phyloP scores from a whole-genome alignment of 192 early-diverging fungal species.

The Coemansia sp. region DNA sequence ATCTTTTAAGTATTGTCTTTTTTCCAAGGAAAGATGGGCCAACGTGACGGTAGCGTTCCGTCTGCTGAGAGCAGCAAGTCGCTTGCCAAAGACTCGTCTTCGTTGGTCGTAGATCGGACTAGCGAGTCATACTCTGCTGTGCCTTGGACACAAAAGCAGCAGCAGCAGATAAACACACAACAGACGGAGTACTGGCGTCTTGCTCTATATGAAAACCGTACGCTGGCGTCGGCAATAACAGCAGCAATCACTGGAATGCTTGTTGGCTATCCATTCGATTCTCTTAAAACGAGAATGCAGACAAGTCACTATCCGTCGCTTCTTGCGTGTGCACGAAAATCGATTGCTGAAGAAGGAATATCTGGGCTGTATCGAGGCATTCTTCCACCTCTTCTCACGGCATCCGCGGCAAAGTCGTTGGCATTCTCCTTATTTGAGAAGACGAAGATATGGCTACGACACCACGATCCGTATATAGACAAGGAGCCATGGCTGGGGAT shows the following conservation, averaged over 20 bases:
- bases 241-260: slow-evolving; percentile 69
- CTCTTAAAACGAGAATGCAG: slow-evolving; percentile 96
- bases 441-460: slow-evolving; percentile 59
- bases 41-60: neutral
- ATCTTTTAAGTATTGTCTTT: slow-evolving; percentile 5
- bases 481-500: slow-evolving; percentile 10
- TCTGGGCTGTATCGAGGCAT: slow-evolving; percentile 86
- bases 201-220: slow-evolving; percentile 57
- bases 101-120: neutral
- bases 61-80: neutral
- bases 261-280: slow-evolving; percentile 86
- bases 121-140: neutral
- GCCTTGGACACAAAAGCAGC: neutral
- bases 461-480: slow-evolving; percentile 18
- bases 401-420: slow-evolving; percentile 84
- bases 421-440: slow-evolving; percentile 88
- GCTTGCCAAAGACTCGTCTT: neutral
- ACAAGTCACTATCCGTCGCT: slow-evolving; percentile 82
- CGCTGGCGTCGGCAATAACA: slow-evolving; percentile 65
- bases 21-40: neutral
- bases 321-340: slow-evolving; percentile 70
- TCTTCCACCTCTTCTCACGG: slow-evolving; percentile 77
- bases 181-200: slow-evolving; percentile 25
- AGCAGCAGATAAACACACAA: neutral
- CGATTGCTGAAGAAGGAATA: slow-evolving; percentile 77